Conservation (phyloP, 2,329 filamentous ascomycete genomes). For the Fusarium vanettenii region DNA sequence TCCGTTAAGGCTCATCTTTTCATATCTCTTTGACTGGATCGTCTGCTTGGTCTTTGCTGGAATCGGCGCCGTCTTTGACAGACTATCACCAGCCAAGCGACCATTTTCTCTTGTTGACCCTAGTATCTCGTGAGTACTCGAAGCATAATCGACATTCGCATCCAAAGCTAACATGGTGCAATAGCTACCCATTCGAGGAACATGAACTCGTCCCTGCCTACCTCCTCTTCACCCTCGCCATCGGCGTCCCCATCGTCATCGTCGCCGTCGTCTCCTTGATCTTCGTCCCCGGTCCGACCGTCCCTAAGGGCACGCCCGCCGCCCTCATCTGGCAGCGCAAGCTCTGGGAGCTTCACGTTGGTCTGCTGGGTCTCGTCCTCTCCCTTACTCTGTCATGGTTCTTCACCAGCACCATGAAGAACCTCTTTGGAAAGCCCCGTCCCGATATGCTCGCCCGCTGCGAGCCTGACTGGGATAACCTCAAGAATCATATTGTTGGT, state of each 20-base stretch:
- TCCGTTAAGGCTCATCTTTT: conserved; percentile 60
- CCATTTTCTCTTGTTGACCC: conserved; percentile 79
- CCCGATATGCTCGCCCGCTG: conserved; percentile 88
- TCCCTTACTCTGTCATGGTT: conserved; percentile 79
- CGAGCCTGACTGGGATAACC: conserved; percentile 75
- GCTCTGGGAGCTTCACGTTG: conserved; percentile 90
- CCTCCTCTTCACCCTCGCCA: conserved; percentile 72
- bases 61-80: conserved; percentile 69
- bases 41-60: conserved; percentile 70
- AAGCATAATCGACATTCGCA: too few relatives aligned
- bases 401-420: conserved; percentile 89
- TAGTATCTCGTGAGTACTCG: conserved; percentile 73
- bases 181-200: conserved; percentile 75
- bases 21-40: conserved; percentile 81
- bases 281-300: conserved; percentile 78
- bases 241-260: conserved; percentile 73
- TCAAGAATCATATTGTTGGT: conserved; percentile 71
- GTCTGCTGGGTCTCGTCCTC: conserved; percentile 84
- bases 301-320: conserved; percentile 70
- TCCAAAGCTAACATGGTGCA: conserved; percentile 6
- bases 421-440: conserved; percentile 74
- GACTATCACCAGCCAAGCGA: conserved; percentile 71
- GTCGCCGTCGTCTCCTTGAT: conserved; percentile 76
- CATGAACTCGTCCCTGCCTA: conserved; percentile 78
- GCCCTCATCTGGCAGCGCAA: conserved; percentile 81